Conservation (phyloP, 768 basidiomycete genomes). For the Chalciporus chontae region DNA sequence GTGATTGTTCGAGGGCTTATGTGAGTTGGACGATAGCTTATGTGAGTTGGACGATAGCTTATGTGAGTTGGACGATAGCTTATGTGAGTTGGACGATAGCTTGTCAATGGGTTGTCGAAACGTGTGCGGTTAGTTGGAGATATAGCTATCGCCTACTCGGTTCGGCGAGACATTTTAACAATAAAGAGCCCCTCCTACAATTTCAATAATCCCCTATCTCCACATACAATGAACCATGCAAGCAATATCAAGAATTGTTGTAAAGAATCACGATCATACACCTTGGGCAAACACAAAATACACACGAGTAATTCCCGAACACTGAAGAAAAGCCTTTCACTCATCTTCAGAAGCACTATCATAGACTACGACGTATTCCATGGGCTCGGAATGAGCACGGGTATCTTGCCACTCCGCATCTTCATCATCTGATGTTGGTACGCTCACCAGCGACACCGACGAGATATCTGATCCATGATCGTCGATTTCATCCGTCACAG, state of each 20-base stretch:
- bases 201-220: not conserved
- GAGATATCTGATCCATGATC: conserved; percentile 40
- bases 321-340: conserved; percentile 8
- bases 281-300: not conserved
- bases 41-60: too few relatives aligned
- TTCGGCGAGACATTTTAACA: too few relatives aligned
- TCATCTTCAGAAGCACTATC: conserved; percentile 62
- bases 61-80: too few relatives aligned
- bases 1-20: too few relatives aligned
- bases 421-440: conserved; percentile 54
- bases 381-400: conserved; percentile 37
- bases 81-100: too few relatives aligned
- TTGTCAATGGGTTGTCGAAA: not conserved
- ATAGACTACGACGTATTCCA: conserved; percentile 72
- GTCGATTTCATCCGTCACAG: conserved; percentile 38
- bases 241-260: not conserved
- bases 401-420: conserved; percentile 59
- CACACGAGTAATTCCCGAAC: conserved; percentile 9
- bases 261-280: not conserved
- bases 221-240: too few relatives aligned
- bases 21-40: too few relatives aligned
- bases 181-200: not conserved
- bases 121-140: not conserved
- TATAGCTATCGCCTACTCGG: too few relatives aligned
- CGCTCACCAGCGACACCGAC: conserved; percentile 58